phyloP scores from a whole-genome alignment of 140 eudicot genomes.

The Erigeron philadelphicus region DNA sequence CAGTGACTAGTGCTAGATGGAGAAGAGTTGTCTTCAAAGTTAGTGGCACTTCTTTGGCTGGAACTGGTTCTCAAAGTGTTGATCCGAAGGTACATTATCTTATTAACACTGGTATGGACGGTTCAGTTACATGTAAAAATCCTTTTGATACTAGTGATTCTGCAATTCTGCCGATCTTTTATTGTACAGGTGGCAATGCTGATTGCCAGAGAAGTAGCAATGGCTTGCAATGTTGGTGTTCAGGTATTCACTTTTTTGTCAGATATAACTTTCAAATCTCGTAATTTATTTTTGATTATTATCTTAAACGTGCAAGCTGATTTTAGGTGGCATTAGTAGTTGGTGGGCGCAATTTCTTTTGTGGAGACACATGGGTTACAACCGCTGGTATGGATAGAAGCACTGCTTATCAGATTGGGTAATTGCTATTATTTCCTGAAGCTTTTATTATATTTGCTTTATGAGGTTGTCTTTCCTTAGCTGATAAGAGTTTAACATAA shows the following conservation, averaged over 20 bases:
- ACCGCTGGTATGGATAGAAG: slow-evolving; percentile 81
- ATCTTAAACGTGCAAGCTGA: slow-evolving; percentile 19
- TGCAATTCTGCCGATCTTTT: neutral
- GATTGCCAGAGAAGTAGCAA: slow-evolving; percentile 87
- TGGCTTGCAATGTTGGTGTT: slow-evolving; percentile 76
- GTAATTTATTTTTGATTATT: slow-evolving; percentile 12
- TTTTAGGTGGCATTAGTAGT: slow-evolving; percentile 90
- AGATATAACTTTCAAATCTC: neutral
- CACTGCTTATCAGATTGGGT: slow-evolving; percentile 98
- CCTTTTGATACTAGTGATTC: neutral
- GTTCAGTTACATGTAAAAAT: slow-evolving; percentile 5
- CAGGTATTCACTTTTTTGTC: slow-evolving; percentile 45
- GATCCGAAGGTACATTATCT: slow-evolving; percentile 73
- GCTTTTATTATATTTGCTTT: slow-evolving; percentile 9
- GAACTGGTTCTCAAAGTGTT: slow-evolving; percentile 59
- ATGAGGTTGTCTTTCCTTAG: neutral
- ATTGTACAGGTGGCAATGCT: slow-evolving; percentile 70
- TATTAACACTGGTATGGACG: neutral
- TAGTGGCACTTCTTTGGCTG: slow-evolving; percentile 86
- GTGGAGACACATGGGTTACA: slow-evolving; percentile 90
- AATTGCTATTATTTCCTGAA: slow-evolving; percentile 24
- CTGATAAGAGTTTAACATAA: too few species aligned
- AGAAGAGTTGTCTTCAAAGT: slow-evolving; percentile 90
- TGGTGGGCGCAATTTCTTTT: slow-evolving; percentile 97
- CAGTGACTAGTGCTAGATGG: slow-evolving; percentile 70